Evolutionary conservation across 2,329 filamentous ascomycete species (phyloP).

Genomic region (Calonectria montana): DNA sequence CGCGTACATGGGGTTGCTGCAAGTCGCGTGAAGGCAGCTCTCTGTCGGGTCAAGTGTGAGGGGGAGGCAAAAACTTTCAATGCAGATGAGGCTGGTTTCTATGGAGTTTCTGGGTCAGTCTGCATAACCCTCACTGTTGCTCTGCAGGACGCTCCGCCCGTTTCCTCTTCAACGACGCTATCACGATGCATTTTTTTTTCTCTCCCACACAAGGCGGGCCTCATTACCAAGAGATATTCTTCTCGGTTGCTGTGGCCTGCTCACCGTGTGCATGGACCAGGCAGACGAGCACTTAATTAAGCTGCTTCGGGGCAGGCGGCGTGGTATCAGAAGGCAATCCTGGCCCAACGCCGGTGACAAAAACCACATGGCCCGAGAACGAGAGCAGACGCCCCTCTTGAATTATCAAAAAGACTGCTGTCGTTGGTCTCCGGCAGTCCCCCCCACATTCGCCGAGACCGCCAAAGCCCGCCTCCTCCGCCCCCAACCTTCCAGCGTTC

Average conservation of each 20-base stretch:
- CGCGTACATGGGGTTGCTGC: conserved; percentile 44
- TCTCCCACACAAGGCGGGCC: conserved; percentile 20
- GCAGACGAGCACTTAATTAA: conserved; percentile 31
- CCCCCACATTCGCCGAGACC: conserved; percentile 23
- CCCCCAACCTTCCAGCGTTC: conserved; percentile 22
- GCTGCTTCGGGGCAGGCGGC: conserved; percentile 25
- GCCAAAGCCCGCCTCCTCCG: conserved; percentile 22
- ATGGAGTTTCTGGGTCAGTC: conserved; percentile 32
- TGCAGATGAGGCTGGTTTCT: conserved; percentile 31
- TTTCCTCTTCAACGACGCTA: conserved; percentile 37
- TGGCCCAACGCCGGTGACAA: conserved; percentile 22
- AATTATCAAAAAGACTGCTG: conserved; percentile 36
- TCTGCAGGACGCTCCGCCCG: conserved; percentile 26
- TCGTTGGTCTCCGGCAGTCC: conserved; percentile 31
- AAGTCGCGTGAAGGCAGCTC: conserved; percentile 41
- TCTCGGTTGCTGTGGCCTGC: conserved; percentile 8
- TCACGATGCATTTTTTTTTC: conserved; percentile 26
- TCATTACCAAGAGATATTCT: not conserved
- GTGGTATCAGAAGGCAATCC: conserved; percentile 27
- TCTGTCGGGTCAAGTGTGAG: conserved; percentile 32
- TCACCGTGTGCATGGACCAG: conserved; percentile 32
- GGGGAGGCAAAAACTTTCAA: conserved; percentile 32
- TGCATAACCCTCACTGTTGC: conserved; percentile 31
- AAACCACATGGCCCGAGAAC: conserved; percentile 36
- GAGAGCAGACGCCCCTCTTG: conserved; percentile 28